Evolutionary conservation across 2,329 filamentous ascomycete genomes (phyloP).

Genomic region (Aspergillus cejpii): DNA sequence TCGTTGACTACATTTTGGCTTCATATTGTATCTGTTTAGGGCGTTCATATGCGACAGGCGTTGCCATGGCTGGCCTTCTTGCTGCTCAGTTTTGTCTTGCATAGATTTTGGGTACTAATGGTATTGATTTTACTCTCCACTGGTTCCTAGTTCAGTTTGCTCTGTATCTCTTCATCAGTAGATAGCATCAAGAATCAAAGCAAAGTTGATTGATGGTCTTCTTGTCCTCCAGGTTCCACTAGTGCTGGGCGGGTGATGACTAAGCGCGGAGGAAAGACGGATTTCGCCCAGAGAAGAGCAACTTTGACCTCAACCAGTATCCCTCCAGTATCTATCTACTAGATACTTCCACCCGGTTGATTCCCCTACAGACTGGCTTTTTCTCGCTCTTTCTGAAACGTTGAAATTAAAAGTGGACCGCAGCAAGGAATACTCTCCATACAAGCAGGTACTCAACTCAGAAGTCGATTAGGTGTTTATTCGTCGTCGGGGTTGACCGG

Average conservation of each 20-base stretch:
- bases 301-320: slow-evolving; percentile 34
- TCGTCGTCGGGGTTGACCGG: slow-evolving; percentile 11
- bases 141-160: neutral
- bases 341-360: slow-evolving; percentile 3
- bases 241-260: slow-evolving; percentile 29
- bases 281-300: slow-evolving; percentile 33
- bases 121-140: neutral
- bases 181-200: too few species aligned
- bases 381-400: neutral
- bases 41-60: neutral
- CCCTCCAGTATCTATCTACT: slow-evolving; percentile 19
- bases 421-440: slow-evolving; percentile 5
- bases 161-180: too few species aligned
- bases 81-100: neutral
- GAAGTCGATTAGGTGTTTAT: slow-evolving; percentile 10
- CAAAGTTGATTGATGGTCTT: too few species aligned
- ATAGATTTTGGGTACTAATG: neutral
- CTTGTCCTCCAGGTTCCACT: too few species aligned
- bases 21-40: neutral
- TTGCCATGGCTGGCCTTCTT: neutral
- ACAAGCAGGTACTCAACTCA: slow-evolving; percentile 4
- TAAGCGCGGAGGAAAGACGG: slow-evolving; percentile 29
- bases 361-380: slow-evolving; percentile 2
- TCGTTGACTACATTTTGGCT: slow-evolving; percentile 5
- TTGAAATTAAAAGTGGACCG: neutral